Base-by-base conservation (phyloP, 2,329 filamentous ascomycete species). In the Neospermospora avenae region DNA sequence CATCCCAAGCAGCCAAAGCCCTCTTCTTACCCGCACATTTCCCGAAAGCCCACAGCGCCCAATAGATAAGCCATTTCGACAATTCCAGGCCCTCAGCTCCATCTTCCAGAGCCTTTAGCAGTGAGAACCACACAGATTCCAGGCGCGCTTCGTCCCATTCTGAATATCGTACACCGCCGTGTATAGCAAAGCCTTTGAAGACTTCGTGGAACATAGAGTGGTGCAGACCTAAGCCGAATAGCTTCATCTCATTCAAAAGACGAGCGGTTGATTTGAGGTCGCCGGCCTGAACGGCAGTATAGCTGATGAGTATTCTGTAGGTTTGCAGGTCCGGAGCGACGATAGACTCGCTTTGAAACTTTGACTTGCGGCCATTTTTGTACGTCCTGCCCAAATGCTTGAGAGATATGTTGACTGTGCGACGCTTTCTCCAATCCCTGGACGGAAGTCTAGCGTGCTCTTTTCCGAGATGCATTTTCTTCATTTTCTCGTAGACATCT, bases 401-500 rank as follows among this genome's bases (percentile, higher is more conserved):
- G n/a, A 87, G 73, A 1, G 81, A 77, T 61, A 79, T 78, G 3
- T 80, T 83, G 58, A 87, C 77, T 58, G 55, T 57, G 37, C 66
- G 63, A 42, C 71, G 58, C 57, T 68, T 55, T 66, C 68, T 66
- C 63, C 71, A 80, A 54, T 74, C 68, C 61, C 67, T 67, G 22
- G 74, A 74, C 44, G 71, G 72, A 11, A 75, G 64, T 60, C 56
- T 66, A 24, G 58, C 55, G 13, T 57, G 63, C 59, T 67, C 31
- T 13, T 57, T 58, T 20, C 65, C 58, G 7, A 60, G 25, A 55
- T 72, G 66, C 25, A 68, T 51, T 75, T 69, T 35, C 73, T 92
- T 93, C 93, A 99, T 98, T 62, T 87, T 86, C 59, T 85, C 78
- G 69, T 97, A 97, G 11, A 96, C 84, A 61, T 88, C 82, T 67